A percentile compares a stretch with the other conserved stretches of the same genome.
Conservation (phyloP, 768 basidiomycete genomes). For the Hygrophorus russula region DNA sequence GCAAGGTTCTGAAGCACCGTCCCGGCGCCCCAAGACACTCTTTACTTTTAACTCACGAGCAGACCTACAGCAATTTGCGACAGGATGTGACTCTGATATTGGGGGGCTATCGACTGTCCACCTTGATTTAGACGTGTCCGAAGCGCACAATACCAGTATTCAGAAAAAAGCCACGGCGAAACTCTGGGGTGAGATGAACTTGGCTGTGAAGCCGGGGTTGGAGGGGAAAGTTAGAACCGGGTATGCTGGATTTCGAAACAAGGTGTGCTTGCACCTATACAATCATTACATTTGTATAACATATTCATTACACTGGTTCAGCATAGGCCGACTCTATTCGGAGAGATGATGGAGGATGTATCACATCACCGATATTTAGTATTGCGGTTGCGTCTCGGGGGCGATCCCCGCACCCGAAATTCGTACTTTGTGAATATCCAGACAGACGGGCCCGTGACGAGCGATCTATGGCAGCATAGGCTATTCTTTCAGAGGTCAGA, state of each 20-base stretch:
- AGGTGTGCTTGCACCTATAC: conserved; percentile 30
- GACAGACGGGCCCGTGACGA: conserved; percentile 69
- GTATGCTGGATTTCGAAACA: conserved; percentile 86
- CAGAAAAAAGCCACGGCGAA: conserved; percentile 44
- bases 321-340: conserved; percentile 77
- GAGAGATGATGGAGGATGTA: conserved; percentile 76
- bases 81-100: conserved; percentile 82
- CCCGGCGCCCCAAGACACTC: conserved; percentile 51
- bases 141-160: conserved; percentile 31
- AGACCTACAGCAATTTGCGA: conserved; percentile 53
- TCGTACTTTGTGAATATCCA: conserved; percentile 94
- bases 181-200: conserved; percentile 75
- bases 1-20: conserved; percentile 60
- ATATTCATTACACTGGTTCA: conserved; percentile 17
- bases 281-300: background rate
- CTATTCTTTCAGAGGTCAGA: conserved; percentile 64
- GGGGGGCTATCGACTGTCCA: conserved; percentile 75
- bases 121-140: conserved; percentile 54
- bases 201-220: conserved; percentile 55
- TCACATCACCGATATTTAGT: conserved; percentile 73
- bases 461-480: conserved; percentile 92
- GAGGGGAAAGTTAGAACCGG: conserved; percentile 68
- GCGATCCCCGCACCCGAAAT: conserved; percentile 63
- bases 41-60: conserved; percentile 50
- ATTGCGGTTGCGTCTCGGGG: conserved; percentile 67